Conservation (phyloP, 192 early-diverging fungal genomes). For the Podila clonocystis region DNA sequence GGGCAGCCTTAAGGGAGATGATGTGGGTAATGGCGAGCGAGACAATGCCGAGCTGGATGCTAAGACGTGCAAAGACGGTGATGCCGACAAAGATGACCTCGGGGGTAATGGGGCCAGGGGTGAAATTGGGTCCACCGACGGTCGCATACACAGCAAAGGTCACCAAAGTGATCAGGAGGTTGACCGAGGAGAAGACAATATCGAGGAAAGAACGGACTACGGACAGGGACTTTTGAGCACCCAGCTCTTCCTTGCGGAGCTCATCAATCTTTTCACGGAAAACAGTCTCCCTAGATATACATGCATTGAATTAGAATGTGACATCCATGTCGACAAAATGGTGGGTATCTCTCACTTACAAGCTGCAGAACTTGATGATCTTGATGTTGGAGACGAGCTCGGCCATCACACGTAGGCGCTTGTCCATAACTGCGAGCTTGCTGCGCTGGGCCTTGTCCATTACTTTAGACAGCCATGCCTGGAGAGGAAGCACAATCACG, state of each 20-base stretch:
- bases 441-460: conserved; percentile 7
- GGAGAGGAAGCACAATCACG: conserved; percentile 14
- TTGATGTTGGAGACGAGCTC: conserved; percentile 45
- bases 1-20: conserved; percentile 61
- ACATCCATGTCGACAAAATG: neutral
- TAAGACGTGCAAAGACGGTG: conserved; percentile 69
- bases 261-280: conserved; percentile 22
- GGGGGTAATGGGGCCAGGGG: conserved; percentile 30
- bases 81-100: conserved; percentile 71
- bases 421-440: conserved; percentile 31
- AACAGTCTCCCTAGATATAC: conserved; percentile 21
- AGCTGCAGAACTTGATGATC: conserved; percentile 35
- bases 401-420: conserved; percentile 27
- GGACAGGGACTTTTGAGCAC: conserved; percentile 17
- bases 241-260: conserved; percentile 16
- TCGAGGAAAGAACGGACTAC: conserved; percentile 13
- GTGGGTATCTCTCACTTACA: conserved; percentile 4
- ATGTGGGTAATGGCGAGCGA: conserved; percentile 67
- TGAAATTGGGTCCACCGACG: conserved; percentile 34
- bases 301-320: neutral
- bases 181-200: conserved; percentile 35
- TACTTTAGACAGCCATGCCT: conserved; percentile 6
- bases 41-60: conserved; percentile 59
- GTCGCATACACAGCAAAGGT: conserved; percentile 31
- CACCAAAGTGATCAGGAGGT: conserved; percentile 26